Conservation (phyloP, 1,284 basidiomycete genomes). For the Meira nashicola region DNA sequence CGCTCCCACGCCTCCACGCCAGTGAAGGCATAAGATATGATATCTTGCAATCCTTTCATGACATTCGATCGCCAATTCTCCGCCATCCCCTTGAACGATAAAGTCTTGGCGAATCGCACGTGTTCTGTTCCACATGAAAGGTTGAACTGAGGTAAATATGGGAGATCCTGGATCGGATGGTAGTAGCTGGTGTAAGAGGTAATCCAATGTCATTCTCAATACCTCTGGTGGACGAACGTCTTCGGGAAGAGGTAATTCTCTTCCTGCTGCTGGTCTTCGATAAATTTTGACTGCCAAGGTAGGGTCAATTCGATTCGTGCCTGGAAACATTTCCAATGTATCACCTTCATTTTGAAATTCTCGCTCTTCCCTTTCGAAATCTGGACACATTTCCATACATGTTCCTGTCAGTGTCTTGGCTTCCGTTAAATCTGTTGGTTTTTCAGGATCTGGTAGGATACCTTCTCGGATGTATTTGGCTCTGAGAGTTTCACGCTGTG, state of each 20-base stretch:
- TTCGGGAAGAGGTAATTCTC: constrained; percentile 77
- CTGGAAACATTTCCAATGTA: constrained; percentile 66
- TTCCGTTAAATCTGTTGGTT: constrained; percentile 73
- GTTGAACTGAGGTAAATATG: constrained; percentile 68
- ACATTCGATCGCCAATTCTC: constrained; percentile 74
- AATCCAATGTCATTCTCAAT: constrained; percentile 77
- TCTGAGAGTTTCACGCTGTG: constrained; percentile 66
- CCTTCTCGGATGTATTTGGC: constrained; percentile 74
- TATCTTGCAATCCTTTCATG: constrained; percentile 90
- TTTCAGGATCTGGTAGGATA: constrained; percentile 76
- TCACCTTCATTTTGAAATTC: constrained; percentile 85
- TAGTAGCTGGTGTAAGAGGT: constrained; percentile 79
- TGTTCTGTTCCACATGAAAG: constrained; percentile 86
- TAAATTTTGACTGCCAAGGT: constrained; percentile 86
- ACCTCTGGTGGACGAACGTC: constrained; percentile 83
- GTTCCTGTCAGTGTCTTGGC: constrained; percentile 86
- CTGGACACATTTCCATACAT: constrained; percentile 88
- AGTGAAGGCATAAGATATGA: constrained; percentile 80
- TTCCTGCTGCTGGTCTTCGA: constrained; percentile 81
- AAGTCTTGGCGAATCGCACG: constrained; percentile 89
- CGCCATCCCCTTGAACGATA: constrained; percentile 81
- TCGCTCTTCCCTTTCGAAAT: constrained; percentile 83
- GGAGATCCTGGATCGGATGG: constrained; percentile 56
- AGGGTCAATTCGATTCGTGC: constrained; percentile 69
- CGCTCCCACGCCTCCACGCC: constrained; percentile 56